phyloP scores from a whole-genome alignment of 2,329 filamentous ascomycete genomes.

The Colletotrichum sp. region DNA sequence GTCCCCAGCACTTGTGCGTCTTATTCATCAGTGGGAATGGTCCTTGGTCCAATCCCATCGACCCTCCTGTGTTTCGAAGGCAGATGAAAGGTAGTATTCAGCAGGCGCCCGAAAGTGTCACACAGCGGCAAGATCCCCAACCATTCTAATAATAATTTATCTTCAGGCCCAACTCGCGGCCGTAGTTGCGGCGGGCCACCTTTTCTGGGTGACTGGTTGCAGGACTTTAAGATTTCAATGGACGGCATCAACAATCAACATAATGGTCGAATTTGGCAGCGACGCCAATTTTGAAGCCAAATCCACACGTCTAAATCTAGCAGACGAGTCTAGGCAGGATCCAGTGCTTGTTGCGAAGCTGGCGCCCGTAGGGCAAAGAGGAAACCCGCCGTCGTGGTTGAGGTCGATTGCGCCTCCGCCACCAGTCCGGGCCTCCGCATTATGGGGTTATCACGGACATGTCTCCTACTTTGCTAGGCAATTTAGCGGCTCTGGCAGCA shows the following conservation, averaged over 20 bases:
- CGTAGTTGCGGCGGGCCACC: too few species aligned
- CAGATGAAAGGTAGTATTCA: neutral
- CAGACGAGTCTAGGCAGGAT: neutral
- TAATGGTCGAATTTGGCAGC: neutral
- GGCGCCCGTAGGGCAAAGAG: neutral
- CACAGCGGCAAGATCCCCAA: neutral
- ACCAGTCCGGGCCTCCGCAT: neutral
- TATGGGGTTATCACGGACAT: neutral
- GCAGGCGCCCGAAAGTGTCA: neutral
- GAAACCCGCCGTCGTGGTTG: constrained; percentile 5
- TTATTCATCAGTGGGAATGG: neutral
- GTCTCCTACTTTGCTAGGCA: neutral
- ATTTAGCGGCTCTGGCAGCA: neutral
- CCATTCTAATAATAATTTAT: neutral
- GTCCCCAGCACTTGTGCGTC: neutral
- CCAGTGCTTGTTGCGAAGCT: neutral
- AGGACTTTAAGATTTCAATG: neutral
- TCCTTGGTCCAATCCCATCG: neutral
- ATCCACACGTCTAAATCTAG: neutral
- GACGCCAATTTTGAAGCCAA: neutral
- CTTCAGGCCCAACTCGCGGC: neutral
- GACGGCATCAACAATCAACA: neutral
- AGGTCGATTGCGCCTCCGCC: neutral
- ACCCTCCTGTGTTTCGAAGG: neutral
- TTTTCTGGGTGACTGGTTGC: neutral